These are phyloP conservation scores for Exophiala lecanii-corni DNA, from an alignment of 2,329 filamentous ascomycete genomes.

Conservation along the genomic window DNA sequence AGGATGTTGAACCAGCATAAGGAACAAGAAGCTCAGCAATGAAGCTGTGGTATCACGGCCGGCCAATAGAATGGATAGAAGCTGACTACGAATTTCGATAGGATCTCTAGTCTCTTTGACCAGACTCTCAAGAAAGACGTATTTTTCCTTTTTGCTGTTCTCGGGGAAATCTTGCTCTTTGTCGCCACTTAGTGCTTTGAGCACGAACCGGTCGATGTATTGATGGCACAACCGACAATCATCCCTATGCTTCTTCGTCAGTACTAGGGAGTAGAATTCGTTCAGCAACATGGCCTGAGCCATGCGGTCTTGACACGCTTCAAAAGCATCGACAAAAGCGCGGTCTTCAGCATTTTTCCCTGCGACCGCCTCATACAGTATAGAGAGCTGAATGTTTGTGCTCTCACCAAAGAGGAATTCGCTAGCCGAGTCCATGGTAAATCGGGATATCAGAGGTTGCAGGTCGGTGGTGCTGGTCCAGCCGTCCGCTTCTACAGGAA, in stretches of 20 bases:
- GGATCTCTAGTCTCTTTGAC: conserved; percentile 41
- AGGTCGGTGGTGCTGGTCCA: conserved; percentile 52
- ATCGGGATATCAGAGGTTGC: conserved; percentile 58
- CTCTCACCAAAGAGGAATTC: conserved; percentile 63
- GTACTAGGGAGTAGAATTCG: conserved; percentile 34
- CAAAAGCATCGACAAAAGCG: conserved; percentile 29
- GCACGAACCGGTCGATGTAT: conserved; percentile 44
- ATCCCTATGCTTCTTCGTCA: conserved; percentile 36
- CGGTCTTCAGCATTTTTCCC: conserved; percentile 33
- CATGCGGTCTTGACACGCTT: conserved; percentile 26
- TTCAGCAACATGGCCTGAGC: conserved; percentile 29
- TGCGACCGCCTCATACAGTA: conserved; percentile 36
- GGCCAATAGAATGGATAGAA: conserved; percentile 49
- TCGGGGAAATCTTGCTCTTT: conserved; percentile 26
- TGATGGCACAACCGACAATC: conserved; percentile 39
- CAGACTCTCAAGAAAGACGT: conserved; percentile 48
- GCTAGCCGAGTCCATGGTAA: conserved; percentile 63
- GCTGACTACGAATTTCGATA: conserved; percentile 41
- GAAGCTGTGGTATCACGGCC: conserved; percentile 51
- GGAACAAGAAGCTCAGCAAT: conserved; percentile 43
- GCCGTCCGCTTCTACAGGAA: conserved; percentile 49
- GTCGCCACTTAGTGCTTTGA: conserved; percentile 36
- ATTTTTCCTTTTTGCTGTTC: conserved; percentile 30
- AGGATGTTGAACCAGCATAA: conserved; percentile 41
- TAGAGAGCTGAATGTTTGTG: conserved; percentile 33